These are phyloP conservation scores for Botryotinia globosa DNA, from an alignment of 2,329 filamentous ascomycete species.

Conservation along the genomic window DNA sequence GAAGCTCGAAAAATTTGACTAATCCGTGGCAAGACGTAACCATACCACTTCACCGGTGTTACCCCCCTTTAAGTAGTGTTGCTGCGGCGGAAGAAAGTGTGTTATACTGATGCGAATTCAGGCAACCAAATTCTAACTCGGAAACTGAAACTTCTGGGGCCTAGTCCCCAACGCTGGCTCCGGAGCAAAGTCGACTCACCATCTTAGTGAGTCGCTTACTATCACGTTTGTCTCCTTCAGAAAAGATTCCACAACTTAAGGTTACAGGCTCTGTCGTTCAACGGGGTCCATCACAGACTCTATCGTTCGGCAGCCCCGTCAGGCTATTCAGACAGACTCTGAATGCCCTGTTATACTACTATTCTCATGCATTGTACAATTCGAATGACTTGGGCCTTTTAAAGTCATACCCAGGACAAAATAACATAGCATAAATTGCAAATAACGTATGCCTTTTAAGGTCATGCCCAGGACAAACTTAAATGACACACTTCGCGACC, in stretches of 20 bases:
- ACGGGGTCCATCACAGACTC: not conserved
- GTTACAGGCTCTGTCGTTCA: not conserved
- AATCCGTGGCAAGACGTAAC: slow-evolving; percentile 46
- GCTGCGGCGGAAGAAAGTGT: not conserved
- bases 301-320: not conserved
- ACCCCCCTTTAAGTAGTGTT: not conserved
- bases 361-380: not conserved
- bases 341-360: slow-evolving; percentile 23
- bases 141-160: slow-evolving; percentile 45
- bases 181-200: slow-evolving; percentile 49
- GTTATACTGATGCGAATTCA: not conserved
- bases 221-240: slow-evolving; percentile 59
- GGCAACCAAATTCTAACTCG: not conserved
- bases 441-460: too few relatives aligned
- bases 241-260: slow-evolving; percentile 40
- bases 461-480: slow-evolving; percentile 41
- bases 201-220: slow-evolving; percentile 46
- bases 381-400: slow-evolving; percentile 39
- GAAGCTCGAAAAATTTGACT: slow-evolving; percentile 24
- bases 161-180: slow-evolving; percentile 57
- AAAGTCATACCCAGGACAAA: slow-evolving; percentile 36
- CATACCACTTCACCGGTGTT: slow-evolving; percentile 45
- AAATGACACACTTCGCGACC: not conserved
- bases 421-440: too few relatives aligned
- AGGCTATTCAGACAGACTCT: slow-evolving; percentile 22